Evolutionary conservation across 148 eudicot species (phyloP).

Genomic region (Vaccinium macrocarpon): DNA sequence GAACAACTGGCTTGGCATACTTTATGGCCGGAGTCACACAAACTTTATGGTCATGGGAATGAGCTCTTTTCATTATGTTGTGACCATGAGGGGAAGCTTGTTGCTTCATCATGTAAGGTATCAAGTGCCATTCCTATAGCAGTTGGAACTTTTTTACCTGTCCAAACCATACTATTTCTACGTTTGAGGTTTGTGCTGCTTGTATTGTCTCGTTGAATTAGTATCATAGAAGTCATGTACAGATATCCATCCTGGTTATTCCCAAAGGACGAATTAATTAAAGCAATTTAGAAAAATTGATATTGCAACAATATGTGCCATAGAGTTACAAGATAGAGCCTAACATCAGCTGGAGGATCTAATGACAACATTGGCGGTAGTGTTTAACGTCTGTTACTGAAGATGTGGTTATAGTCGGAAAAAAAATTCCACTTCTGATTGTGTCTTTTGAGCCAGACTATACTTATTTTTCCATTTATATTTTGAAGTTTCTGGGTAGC

Average conservation of each 20-base stretch:
- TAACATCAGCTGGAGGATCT: not conserved
- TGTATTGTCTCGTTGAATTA: not conserved
- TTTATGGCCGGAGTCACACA: slow-evolving; percentile 93
- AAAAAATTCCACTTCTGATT: not conserved
- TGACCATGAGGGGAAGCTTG: slow-evolving; percentile 77
- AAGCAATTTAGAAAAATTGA: not conserved
- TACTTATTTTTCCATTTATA: not conserved
- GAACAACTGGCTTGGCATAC: slow-evolving; percentile 95
- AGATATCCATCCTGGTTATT: not conserved
- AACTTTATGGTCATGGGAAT: slow-evolving; percentile 97
- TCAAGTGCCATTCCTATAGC: not conserved
- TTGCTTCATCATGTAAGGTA: slow-evolving; percentile 98
- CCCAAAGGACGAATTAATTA: not conserved
- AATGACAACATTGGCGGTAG: not conserved
- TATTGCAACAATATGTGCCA: not conserved
- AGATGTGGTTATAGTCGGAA: not conserved
- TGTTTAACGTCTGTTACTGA: not conserved
- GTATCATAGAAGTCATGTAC: not conserved
- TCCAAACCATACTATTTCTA: not conserved
- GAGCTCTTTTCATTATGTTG: slow-evolving; percentile 84
- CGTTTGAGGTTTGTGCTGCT: not conserved
- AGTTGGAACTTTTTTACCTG: not conserved
- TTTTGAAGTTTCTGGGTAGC: not conserved
- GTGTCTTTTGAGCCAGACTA: not conserved
- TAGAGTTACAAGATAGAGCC: not conserved